Evolutionary conservation across 163 green algal genomes (phyloP).

Genomic region (Chlamydomonas reinhardtii): DNA sequence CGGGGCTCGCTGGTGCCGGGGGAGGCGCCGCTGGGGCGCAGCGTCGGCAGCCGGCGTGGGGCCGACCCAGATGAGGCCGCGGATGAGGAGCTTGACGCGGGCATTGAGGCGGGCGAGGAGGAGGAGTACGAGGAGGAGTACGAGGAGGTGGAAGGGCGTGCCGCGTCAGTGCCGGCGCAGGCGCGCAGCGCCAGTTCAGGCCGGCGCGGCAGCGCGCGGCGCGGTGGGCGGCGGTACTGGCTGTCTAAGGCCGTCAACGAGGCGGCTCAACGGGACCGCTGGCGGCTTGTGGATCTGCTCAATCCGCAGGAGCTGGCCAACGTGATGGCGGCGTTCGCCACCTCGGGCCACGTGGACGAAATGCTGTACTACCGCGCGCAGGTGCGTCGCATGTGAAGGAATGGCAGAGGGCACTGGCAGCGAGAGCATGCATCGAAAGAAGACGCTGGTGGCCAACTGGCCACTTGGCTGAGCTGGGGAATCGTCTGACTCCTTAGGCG

Average conservation of each 20-base stretch:
- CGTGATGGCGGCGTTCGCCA: slow-evolving; percentile 13
- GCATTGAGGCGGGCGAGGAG: slow-evolving; percentile 8
- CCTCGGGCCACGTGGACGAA: slow-evolving; percentile 29
- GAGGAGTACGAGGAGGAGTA: background rate
- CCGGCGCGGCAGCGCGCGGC: background rate
- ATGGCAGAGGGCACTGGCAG: too few relatives aligned
- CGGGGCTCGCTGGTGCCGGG: background rate
- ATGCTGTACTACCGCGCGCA: slow-evolving; percentile 18
- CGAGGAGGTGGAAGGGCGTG: background rate
- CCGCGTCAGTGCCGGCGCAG: background rate
- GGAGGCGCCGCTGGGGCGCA: background rate
- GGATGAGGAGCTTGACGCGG: background rate
- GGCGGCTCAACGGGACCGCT: background rate
- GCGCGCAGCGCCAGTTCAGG: too few relatives aligned
- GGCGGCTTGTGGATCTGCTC: slow-evolving; percentile 11
- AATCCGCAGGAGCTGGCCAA: slow-evolving; percentile 37
- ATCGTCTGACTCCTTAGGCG: too few relatives aligned
- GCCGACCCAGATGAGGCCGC: background rate
- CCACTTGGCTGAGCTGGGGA: too few relatives aligned
- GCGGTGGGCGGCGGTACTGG: slow-evolving; percentile 31
- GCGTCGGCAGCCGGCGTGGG: too few relatives aligned
- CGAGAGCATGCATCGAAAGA: too few relatives aligned
- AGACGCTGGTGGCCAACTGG: too few relatives aligned
- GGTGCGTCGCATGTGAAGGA: too few relatives aligned
- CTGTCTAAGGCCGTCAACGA: background rate